phyloP scores from a whole-genome alignment of 768 basidiomycete species.

The Cyathus striatus region DNA sequence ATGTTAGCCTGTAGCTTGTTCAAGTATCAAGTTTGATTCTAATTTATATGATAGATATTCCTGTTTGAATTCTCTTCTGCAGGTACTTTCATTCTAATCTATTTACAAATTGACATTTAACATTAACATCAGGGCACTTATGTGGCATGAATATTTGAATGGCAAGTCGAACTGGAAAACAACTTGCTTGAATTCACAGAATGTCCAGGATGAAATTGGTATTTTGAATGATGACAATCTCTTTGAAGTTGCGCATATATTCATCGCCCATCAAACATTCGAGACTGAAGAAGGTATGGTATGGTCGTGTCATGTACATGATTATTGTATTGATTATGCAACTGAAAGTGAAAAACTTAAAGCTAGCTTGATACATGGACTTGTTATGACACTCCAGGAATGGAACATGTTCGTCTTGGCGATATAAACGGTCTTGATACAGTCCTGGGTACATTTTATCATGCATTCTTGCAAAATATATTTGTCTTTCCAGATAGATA shows the following conservation, averaged over 20 bases:
- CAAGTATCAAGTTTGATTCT: slow-evolving; percentile 3
- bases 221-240: slow-evolving; percentile 66
- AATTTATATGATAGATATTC: slow-evolving; percentile 47
- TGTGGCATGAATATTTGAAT: slow-evolving; percentile 71
- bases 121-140: slow-evolving; percentile 61
- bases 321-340: neutral
- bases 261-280: slow-evolving; percentile 54
- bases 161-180: slow-evolving; percentile 38
- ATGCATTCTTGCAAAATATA: neutral
- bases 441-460: slow-evolving; percentile 38
- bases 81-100: slow-evolving; percentile 10
- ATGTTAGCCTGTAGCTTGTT: neutral
- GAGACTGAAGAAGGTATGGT: slow-evolving; percentile 51
- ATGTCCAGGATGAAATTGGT: slow-evolving; percentile 58
- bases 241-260: slow-evolving; percentile 66
- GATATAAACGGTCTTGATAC: slow-evolving; percentile 51
- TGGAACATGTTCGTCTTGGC: slow-evolving; percentile 40
- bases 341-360: slow-evolving; percentile 38
- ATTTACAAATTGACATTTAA: neutral
- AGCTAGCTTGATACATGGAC: slow-evolving; percentile 49
- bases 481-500: slow-evolving; percentile 32
- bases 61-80: slow-evolving; percentile 77
- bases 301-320: no score
- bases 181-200: no score
- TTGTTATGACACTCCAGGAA: slow-evolving; percentile 45